Percentiles rank a stretch among this genome's conserved stretches.
These are phyloP conservation scores for Glycine latifolia DNA, from an alignment of 306 rosid genomes.

Conservation along the genomic window DNA sequence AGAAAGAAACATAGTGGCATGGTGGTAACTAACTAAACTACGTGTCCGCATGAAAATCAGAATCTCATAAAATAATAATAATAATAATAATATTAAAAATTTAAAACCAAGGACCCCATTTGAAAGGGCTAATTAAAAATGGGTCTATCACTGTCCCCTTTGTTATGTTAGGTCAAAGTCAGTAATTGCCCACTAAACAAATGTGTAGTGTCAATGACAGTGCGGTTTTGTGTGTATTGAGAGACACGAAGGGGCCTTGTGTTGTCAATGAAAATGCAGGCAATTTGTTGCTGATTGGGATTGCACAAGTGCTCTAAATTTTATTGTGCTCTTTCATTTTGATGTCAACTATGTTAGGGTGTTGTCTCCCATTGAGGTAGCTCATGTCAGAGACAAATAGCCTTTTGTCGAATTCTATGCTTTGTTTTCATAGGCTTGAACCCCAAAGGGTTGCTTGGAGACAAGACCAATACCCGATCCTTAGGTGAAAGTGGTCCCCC, in stretches of 20 bases:
- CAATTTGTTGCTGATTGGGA: slow-evolving; percentile 53
- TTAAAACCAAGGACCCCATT: slow-evolving; percentile 16
- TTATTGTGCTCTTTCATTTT: slow-evolving; percentile 33
- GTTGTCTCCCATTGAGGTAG: slow-evolving; percentile 54
- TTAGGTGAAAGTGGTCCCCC: slow-evolving; percentile 49
- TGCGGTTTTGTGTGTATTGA: slow-evolving; percentile 26
- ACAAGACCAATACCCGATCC: slow-evolving; percentile 38
- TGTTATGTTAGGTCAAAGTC: slow-evolving; percentile 35
- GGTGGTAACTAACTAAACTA: slow-evolving; percentile 24
- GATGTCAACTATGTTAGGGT: slow-evolving; percentile 46
- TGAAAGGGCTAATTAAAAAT: slow-evolving; percentile 32
- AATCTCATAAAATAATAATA: background rate
- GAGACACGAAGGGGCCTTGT: slow-evolving; percentile 27
- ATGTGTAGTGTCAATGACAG: background rate
- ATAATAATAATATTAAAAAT: no score
- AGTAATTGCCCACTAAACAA: slow-evolving; percentile 40
- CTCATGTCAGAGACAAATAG: slow-evolving; percentile 44
- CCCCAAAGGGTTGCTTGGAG: slow-evolving; percentile 1
- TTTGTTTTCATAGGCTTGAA: slow-evolving; percentile 8
- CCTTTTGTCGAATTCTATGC: slow-evolving; percentile 51
- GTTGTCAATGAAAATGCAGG: slow-evolving; percentile 47
- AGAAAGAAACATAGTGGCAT: slow-evolving; percentile 34
- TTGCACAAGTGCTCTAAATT: slow-evolving; percentile 37
- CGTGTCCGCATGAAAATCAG: slow-evolving; percentile 44
- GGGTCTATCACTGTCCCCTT: slow-evolving; percentile 40